Evolutionary conservation across 2,329 filamentous ascomycete species (phyloP).

Genomic region (Coniella lustricola): DNA sequence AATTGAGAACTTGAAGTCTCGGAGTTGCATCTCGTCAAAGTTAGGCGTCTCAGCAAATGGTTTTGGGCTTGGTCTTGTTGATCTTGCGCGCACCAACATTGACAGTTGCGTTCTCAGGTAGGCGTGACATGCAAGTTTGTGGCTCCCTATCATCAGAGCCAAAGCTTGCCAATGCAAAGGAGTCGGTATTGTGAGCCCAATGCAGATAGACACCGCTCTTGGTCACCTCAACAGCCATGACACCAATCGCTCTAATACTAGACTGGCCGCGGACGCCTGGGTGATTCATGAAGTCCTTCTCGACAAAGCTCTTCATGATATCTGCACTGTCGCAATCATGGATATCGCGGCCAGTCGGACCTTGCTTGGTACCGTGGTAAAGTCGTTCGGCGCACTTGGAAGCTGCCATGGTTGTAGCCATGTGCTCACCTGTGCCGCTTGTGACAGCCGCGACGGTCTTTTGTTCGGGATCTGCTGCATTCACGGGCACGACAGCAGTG

Average conservation of each 20-base stretch:
- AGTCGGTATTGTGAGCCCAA: constrained; percentile 95
- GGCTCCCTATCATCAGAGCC: constrained; percentile 68
- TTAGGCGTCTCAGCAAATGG: not conserved
- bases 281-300: constrained; percentile 88
- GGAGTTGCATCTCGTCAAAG: not conserved
- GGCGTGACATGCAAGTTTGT: constrained; percentile 82
- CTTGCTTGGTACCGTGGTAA: constrained; percentile 61
- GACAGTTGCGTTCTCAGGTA: constrained; percentile 43
- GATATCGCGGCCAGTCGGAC: constrained; percentile 53
- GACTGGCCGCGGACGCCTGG: constrained; percentile 74
- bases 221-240: constrained; percentile 84
- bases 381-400: constrained; percentile 79
- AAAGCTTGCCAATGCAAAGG: constrained; percentile 83
- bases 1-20: not conserved
- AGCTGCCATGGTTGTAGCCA: constrained; percentile 91
- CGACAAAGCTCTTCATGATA: constrained; percentile 68
- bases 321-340: constrained; percentile 60
- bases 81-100: constrained; percentile 49
- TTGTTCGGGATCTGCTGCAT: constrained; percentile 60
- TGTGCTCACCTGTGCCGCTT: constrained; percentile 94
- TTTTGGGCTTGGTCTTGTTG: not conserved
- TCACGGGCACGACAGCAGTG: constrained; percentile 76
- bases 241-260: constrained; percentile 81
- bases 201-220: constrained; percentile 71
- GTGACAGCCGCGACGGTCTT: constrained; percentile 76